Conservation (phyloP, 768 basidiomycete genomes). For the Agrocybe praecox region DNA sequence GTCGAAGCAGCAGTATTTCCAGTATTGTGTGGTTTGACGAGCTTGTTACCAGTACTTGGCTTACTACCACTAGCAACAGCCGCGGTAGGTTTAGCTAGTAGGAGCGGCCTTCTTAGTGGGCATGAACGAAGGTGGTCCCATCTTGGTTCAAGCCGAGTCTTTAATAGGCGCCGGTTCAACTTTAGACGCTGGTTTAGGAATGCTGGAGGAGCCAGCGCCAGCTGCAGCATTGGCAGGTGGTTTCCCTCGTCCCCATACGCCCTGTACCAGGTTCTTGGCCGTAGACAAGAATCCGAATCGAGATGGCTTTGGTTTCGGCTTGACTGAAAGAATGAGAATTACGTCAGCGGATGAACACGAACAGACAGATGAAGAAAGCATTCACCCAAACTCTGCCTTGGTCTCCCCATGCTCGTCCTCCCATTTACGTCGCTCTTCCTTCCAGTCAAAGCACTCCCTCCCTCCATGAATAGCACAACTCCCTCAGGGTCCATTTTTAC, state of each 20-base stretch:
- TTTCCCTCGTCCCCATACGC: conserved; percentile 70
- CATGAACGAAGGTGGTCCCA: conserved; percentile 18
- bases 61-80: conserved; percentile 18
- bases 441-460: background rate
- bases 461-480: background rate
- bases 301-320: conserved; percentile 49
- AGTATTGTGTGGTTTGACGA: background rate
- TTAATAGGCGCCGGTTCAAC: conserved; percentile 13
- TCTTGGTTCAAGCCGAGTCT: conserved; percentile 6
- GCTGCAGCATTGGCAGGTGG: conserved; percentile 24
- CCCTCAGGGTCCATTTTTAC: background rate
- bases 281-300: conserved; percentile 73
- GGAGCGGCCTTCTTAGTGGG: conserved; percentile 19
- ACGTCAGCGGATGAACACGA: conserved; percentile 4
- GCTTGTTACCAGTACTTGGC: conserved; percentile 16
- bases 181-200: conserved; percentile 23
- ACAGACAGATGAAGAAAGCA: conserved; percentile 3
- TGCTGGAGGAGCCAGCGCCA: conserved; percentile 9
- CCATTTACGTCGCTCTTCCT: conserved; percentile 14
- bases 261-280: conserved; percentile 71
- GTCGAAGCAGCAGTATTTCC: conserved; percentile 18
- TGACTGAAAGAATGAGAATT: conserved; percentile 23
- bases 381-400: conserved; percentile 38
- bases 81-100: conserved; percentile 23
- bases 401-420: conserved; percentile 27